A percentile compares a stretch with the other conserved stretches of the same genome.
Conservation (phyloP, 345 rosid genomes). For the Linum tenue region DNA sequence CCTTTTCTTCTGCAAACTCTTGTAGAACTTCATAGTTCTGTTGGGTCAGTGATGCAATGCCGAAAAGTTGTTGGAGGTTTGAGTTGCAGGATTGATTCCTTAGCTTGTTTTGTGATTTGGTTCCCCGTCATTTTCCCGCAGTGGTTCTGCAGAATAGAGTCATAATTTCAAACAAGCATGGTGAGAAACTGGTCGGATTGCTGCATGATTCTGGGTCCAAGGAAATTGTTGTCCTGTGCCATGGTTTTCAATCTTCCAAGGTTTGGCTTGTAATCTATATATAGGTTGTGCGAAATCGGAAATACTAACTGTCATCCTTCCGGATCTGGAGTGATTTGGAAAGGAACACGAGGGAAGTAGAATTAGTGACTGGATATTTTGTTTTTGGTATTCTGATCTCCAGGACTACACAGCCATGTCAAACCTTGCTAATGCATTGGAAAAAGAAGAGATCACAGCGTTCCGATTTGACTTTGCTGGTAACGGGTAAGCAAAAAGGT, state of each 20-base stretch:
- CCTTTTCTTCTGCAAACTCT: too few relatives aligned
- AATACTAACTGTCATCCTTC: too few relatives aligned
- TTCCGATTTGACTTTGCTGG: slow-evolving; percentile 28
- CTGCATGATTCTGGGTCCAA: slow-evolving; percentile 22
- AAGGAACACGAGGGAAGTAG: background rate
- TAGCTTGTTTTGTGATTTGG: background rate
- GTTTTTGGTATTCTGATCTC: background rate
- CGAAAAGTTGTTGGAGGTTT: too few relatives aligned
- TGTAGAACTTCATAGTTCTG: too few relatives aligned
- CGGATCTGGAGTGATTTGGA: too few relatives aligned
- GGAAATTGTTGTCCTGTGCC: slow-evolving; percentile 20
- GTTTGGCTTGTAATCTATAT: background rate
- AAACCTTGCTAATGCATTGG: slow-evolving; percentile 19
- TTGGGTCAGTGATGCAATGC: too few relatives aligned
- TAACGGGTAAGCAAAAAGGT: slow-evolving; percentile 14
- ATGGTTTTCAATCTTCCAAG: slow-evolving; percentile 21
- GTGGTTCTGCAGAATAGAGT: slow-evolving; percentile 20
- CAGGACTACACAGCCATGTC: slow-evolving; percentile 14
- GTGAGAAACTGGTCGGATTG: background rate
- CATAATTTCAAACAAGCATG: slow-evolving; percentile 3
- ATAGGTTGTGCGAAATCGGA: too few relatives aligned
- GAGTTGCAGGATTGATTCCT: too few relatives aligned
- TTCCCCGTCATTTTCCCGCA: slow-evolving; percentile 7
- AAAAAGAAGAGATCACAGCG: slow-evolving; percentile 22
- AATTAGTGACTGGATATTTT: background rate